Evolutionary conservation across 192 early-diverging fungal species (phyloP), one percentile per base, ranked within the genome.

Genomic region (Rhizophagus sp.): DNA sequence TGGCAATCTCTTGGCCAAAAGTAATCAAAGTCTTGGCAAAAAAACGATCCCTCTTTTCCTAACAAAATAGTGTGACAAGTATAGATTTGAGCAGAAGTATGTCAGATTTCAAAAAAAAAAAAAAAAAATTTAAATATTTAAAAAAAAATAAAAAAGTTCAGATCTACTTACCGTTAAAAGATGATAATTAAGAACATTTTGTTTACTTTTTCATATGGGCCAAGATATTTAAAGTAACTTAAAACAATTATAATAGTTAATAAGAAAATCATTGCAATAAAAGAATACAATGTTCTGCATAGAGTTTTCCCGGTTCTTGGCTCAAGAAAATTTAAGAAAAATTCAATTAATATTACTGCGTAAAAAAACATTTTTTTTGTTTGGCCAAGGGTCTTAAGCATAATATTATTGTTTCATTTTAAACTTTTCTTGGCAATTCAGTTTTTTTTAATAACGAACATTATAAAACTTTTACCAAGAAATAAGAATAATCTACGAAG

Each of bases 201-300:
- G 52, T 57, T 57, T 57, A 57, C 11, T 12, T 57, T 30, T 52
- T 52, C 50, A 52, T 52, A 2, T 57, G 17, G 17, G 15, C 19
- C 52, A 57, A 57, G 17, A 57, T 0, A 12, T 12, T 47, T 47
- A 19, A 57, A 19, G 13, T 4, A 7, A n/a, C 12, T 30, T 30
- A 30, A 1, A 30, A n/a, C n/a, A n/a, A 30, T 30, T 30, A n/a
- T n/a, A n/a, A n/a, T 30, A 30, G 1, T 30, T 30, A 22, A 19
- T 57, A 57, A 57, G 52, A 57, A 57, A 57, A 57, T 57, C 52
- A 57, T 57, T 57, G 52, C 52, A 57, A 57, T 57, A 57, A 57
- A 57, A 19, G 52, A 19, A 57, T 22, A 57, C 17, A 19, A 57
- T 57, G 19, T 57, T 57, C 52, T 22, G 17, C 52, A 7, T 57